phyloP scores from a whole-genome alignment of 306 rosid genomes.

The Cajanus cajan region DNA sequence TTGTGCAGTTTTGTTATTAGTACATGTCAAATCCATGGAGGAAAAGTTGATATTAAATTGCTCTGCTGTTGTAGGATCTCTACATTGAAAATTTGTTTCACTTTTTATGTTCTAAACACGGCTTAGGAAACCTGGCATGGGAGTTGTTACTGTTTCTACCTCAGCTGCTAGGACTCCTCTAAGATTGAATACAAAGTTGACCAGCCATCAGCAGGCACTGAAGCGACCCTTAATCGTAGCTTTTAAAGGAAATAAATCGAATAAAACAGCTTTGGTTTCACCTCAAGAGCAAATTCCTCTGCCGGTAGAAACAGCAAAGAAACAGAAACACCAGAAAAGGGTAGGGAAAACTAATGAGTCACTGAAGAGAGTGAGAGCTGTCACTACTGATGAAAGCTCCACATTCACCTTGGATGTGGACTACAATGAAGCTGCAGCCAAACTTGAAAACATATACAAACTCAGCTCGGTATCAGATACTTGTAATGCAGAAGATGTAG shows the following conservation, averaged over 20 bases:
- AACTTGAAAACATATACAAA: slow-evolving; percentile 10
- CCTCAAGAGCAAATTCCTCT: slow-evolving; percentile 49
- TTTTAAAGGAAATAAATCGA: slow-evolving; percentile 50
- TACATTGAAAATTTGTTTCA: not conserved
- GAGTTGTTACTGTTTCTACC: slow-evolving; percentile 17
- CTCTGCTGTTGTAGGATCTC: not conserved
- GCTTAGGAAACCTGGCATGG: slow-evolving; percentile 8
- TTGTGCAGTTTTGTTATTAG: not conserved
- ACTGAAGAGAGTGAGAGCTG: slow-evolving; percentile 51
- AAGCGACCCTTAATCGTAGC: slow-evolving; percentile 54
- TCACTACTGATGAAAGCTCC: slow-evolving; percentile 37
- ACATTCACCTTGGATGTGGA: not conserved
- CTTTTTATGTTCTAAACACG: not conserved
- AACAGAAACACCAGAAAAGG: slow-evolving; percentile 41
- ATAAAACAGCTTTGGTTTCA: slow-evolving; percentile 41
- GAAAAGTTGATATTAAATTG: not conserved
- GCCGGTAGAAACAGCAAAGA: slow-evolving; percentile 48
- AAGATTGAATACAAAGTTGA: not conserved
- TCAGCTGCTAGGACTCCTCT: slow-evolving; percentile 4
- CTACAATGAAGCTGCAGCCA: slow-evolving; percentile 10
- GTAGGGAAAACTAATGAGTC: slow-evolving; percentile 40
- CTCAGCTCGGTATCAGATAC: not conserved
- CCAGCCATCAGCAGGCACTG: slow-evolving; percentile 4
- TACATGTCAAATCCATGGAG: not conserved
- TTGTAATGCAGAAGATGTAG: not conserved